These are phyloP conservation scores for Phytophthora sansomeana DNA, from an alignment of 352 stramenopile species.

Conservation along the genomic window DNA sequence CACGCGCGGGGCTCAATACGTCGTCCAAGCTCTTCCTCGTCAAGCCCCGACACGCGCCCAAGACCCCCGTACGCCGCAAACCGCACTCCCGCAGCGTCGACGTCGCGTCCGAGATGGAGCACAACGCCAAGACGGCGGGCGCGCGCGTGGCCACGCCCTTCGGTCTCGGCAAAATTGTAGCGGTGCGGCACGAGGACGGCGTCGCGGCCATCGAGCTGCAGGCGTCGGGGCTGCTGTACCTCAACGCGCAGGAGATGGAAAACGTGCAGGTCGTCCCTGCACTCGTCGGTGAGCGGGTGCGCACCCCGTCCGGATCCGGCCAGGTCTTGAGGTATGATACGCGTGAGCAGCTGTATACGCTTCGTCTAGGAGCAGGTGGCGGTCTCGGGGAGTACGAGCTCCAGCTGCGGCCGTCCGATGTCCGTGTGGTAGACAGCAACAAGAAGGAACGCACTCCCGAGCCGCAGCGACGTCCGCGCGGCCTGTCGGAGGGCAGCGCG, in stretches of 20 bases:
- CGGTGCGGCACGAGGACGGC: conserved; percentile 56
- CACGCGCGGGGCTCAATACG: conserved; percentile 49
- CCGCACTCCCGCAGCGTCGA: conserved; percentile 48
- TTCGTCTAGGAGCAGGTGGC: conserved; percentile 45
- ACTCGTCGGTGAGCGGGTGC: conserved; percentile 62
- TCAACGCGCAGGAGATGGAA: conserved; percentile 45
- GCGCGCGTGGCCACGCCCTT: conserved; percentile 69
- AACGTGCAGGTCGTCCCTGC: conserved; percentile 64
- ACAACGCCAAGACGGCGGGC: conserved; percentile 45
- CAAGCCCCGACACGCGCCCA: conserved; percentile 30
- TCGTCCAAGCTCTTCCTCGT: conserved; percentile 62
- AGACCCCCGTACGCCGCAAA: conserved; percentile 29
- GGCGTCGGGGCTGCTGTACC: conserved; percentile 37
- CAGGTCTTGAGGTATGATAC: conserved; percentile 61
- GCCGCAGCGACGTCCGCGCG: conserved; percentile 39
- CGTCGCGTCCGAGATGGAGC: conserved; percentile 52
- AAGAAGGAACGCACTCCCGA: conserved; percentile 25
- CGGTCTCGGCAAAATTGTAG: conserved; percentile 68
- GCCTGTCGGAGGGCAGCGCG: conserved; percentile 35
- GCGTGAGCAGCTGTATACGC: conserved; percentile 58
- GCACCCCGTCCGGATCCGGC: conserved; percentile 64
- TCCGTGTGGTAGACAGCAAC: conserved; percentile 41
- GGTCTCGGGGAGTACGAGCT: conserved; percentile 50
- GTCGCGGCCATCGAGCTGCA: conserved; percentile 64
- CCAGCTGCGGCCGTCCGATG: conserved; percentile 47